phyloP scores from a whole-genome alignment of 2,329 filamentous ascomycete genomes.

The Periconia macrospinosa region DNA sequence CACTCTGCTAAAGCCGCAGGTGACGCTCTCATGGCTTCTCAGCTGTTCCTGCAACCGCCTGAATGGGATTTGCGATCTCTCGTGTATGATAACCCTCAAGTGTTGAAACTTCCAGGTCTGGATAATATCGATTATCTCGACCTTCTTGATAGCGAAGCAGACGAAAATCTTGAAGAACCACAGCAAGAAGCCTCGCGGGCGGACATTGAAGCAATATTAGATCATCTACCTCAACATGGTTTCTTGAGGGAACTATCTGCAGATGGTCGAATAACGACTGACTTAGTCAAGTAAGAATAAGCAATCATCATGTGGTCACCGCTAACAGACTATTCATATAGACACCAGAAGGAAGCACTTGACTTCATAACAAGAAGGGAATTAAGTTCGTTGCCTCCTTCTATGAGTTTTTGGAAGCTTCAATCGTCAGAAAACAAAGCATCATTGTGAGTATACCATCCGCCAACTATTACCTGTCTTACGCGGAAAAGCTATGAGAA shows the following conservation, averaged over 20 bases:
- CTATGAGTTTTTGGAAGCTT: constrained; percentile 6
- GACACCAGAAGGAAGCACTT: constrained; percentile 15
- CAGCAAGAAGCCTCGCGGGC: not conserved
- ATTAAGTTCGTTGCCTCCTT: constrained; percentile 4
- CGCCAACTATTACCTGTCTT: not conserved
- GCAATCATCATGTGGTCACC: not conserved
- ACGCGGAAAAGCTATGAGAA: constrained; percentile 41
- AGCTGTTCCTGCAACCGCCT: constrained; percentile 6
- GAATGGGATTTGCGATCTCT: not conserved
- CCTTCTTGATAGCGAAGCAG: not conserved
- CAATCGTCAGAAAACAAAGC: not conserved
- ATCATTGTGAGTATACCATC: not conserved
- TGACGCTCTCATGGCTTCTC: not conserved
- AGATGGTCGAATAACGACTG: constrained; percentile 2
- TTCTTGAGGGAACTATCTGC: constrained; percentile 2
- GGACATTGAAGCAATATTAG: constrained; percentile 5
- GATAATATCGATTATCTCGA: not conserved
- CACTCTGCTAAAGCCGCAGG: not conserved
- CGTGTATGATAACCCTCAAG: constrained; percentile 11
- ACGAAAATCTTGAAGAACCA: not conserved
- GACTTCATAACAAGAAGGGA: constrained; percentile 15
- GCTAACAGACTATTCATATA: not conserved
- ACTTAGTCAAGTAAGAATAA: not conserved
- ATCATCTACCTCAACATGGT: not conserved
- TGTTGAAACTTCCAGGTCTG: constrained; percentile 7